Base-by-base conservation (phyloP, 352 stramenopile species). In the Pseudoperonospora humuli region DNA sequence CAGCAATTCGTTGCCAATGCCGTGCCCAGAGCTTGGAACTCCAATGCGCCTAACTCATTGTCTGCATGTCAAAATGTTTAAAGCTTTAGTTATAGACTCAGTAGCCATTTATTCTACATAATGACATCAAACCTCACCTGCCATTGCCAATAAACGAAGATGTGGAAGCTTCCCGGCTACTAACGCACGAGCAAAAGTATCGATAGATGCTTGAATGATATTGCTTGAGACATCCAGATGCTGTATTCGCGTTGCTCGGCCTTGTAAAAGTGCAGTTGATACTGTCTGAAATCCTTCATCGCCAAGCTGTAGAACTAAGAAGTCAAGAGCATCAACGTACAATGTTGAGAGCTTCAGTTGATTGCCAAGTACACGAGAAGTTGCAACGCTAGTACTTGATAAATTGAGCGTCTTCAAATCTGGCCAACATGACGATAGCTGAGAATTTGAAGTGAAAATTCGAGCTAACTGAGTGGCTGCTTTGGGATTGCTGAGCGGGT, bases 151-250 rank as follows among this genome's bases (percentile, higher is more conserved):
- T n/a, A n/a, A n/a, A n/a, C n/a, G n/a, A n/a, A n/a, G n/a, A n/a
- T n/a, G n/a, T n/a, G n/a, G n/a, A n/a, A n/a, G n/a, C n/a, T n/a
- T n/a, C n/a, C n/a, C n/a, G n/a, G n/a, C n/a, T n/a, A n/a, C n/a
- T n/a, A n/a, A n/a, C n/a, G n/a, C n/a, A n/a, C n/a, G n/a, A n/a
- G n/a, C n/a, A n/a, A n/a, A n/a, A n/a, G n/a, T 38, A 13, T 66
- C 47, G 3, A 75, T 56, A 2, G 61, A 58, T 4, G 40, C 45
- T 23, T 28, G 20, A 17, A 70, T 57, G 1, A 14, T 27, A 27
- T 78, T 78, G 18, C 54, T 40, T 18, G 57, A 68, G 6, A 75
- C 10, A 15, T 78, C 64, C 19, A 75, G 49, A 29, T 62, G 24
- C 23, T 48, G 35, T 0, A 75, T 32, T 7, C 15, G 23, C 13